Evolutionary conservation across 306 rosid genomes (phyloP), one percentile per base, ranked within the genome.

Genomic region (Ochetophila trinervis): DNA sequence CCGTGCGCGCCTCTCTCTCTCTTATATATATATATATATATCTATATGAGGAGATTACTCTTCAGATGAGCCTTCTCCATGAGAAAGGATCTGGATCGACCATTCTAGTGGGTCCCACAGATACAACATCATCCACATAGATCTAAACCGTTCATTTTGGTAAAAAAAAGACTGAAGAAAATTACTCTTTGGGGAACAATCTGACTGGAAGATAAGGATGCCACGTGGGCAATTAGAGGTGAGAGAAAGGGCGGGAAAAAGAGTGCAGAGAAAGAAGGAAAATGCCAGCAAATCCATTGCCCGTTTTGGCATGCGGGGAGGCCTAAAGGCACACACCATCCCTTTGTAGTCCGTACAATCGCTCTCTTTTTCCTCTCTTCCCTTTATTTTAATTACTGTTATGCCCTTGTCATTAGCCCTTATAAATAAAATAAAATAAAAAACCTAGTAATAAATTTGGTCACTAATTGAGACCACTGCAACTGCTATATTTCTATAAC

Each of bases 201-300:
- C 50, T 45, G 32, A 27, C 2, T 4, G 3, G 4, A 27, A 27
- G 32, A 27, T 27, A 27, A 27, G 32, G 48, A 65, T 59, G 60
- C 60, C 32, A 16, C 10, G 13, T 6, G 49, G 2, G n/a, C n/a
- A n/a, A n/a, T n/a, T n/a, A n/a, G n/a, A n/a, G n/a, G n/a, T n/a
- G n/a, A n/a, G n/a, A n/a, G 5, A 52, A 27, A 12, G 23, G 1
- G 17, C 4, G 30, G 17, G n/a, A n/a, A n/a, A n/a, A n/a, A n/a
- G n/a, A n/a, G 30, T 30, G 59, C 69, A 51, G 14, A 6, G 48
- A 50, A 20, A n/a, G n/a, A 65, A 65, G 17, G 2, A 16, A 50
- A 50, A 13, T 63, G 67, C 57, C 68, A 63, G 68, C 68, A 17
- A 47, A 19, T 27, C 32, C 32, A 27, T 27, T 27, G 44, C 17